A percentile compares a stretch with the other conserved stretches of the same genome.
Conservation (phyloP, 1,284 basidiomycete species). For the Trichosporon sp. region DNA sequence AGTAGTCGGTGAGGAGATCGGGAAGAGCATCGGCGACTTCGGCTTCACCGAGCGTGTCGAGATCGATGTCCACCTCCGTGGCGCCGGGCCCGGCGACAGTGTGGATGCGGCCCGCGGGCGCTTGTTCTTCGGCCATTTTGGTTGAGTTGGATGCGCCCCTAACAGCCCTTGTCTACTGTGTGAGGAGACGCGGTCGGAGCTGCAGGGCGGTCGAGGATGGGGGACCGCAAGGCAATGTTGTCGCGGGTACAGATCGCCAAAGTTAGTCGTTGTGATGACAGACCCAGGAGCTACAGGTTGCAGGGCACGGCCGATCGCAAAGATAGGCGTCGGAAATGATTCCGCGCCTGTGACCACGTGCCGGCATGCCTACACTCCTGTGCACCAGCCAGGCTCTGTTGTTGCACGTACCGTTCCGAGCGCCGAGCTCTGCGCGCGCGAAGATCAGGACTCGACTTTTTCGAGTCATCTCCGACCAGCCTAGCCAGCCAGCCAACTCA, state of each 20-base stretch:
- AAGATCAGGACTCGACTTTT: not conserved
- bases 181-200: not conserved
- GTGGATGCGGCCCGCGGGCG: constrained; percentile 15
- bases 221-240: constrained; percentile 7
- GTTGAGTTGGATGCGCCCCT: not conserved
- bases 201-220: not conserved
- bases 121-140: constrained; percentile 21
- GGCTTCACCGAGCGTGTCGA: constrained; percentile 42
- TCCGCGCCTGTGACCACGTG: not conserved
- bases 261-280: not conserved
- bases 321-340: not conserved
- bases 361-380: not conserved
- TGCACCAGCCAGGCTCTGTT: not conserved
- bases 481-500: no score
- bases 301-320: not conserved
- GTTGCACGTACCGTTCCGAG: not conserved
- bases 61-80: constrained; percentile 45
- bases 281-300: not conserved
- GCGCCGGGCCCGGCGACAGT: constrained; percentile 40
- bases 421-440: not conserved
- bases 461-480: not conserved
- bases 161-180: not conserved
- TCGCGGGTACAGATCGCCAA: not conserved
- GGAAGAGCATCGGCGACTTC: constrained; percentile 43
- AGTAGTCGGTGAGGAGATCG: constrained; percentile 40